These are phyloP conservation scores for Penicillium frequentans DNA, from an alignment of 2,329 filamentous ascomycete genomes.

Conservation along the genomic window DNA sequence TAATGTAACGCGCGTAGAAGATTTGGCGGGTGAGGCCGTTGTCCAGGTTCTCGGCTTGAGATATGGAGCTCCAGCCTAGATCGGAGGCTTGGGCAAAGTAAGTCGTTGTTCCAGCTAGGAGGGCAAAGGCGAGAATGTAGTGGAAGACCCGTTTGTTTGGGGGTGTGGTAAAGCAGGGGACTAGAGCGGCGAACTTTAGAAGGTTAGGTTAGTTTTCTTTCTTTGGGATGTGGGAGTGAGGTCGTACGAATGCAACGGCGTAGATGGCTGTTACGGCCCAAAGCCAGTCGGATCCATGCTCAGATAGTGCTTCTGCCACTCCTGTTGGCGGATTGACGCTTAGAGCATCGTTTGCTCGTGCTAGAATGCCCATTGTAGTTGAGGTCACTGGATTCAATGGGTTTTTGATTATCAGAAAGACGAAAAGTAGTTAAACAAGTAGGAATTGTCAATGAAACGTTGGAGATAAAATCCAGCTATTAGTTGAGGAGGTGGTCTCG, in stretches of 20 bases:
- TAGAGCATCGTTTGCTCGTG: constrained; percentile 50
- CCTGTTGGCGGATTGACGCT: constrained; percentile 48
- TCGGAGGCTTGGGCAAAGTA: constrained; percentile 58
- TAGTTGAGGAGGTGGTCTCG: no score
- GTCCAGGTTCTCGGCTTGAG: constrained; percentile 36
- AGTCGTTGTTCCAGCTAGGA: constrained; percentile 51
- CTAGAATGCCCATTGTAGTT: constrained; percentile 2
- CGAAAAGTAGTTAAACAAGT: neutral
- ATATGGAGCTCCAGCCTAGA: constrained; percentile 48
- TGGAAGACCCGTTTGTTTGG: constrained; percentile 56
- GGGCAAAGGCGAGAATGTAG: constrained; percentile 54
- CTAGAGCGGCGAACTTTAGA: constrained; percentile 30
- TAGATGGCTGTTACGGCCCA: constrained; percentile 57
- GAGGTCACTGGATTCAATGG: neutral
- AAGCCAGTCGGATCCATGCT: constrained; percentile 56
- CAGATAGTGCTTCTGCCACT: constrained; percentile 39
- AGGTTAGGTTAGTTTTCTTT: constrained; percentile 18
- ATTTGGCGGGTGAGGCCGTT: constrained; percentile 44
- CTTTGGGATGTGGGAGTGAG: neutral
- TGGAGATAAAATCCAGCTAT: neutral
- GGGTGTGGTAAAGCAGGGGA: constrained; percentile 43
- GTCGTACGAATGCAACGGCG: constrained; percentile 46
- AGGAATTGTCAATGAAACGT: neutral
- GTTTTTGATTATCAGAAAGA: neutral
- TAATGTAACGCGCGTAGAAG: constrained; percentile 58